Evolutionary conservation across 257 asterid genomes (phyloP), one percentile per base, ranked within the genome.

Genomic region (Nicotiana undulata): DNA sequence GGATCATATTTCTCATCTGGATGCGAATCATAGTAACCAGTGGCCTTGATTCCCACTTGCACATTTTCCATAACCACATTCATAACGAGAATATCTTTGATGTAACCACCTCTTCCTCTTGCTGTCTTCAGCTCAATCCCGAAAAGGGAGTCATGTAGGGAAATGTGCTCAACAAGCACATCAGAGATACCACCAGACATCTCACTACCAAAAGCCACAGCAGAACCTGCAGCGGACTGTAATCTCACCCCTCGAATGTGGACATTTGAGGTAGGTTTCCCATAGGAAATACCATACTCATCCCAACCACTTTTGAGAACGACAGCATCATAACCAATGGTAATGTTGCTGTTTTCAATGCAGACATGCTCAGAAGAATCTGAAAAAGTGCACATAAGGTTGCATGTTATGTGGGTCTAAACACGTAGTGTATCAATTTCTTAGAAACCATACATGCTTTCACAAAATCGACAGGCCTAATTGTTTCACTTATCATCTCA

Each of bases 241-340:
- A 96, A 83, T 11, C 77, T 86, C 58, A 83, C 83, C 72, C 81
- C 85, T 64, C 93, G 85, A 24, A 96, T 63, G 66, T 94, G 98
- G 81, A 94, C 93, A 9, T 83, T 80, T 22, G 89, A 77, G 24
- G 97, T 92, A 8, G 98, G 88, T 85, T 79, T 89, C 77, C 81
- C 86, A 55, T 90, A 96, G 17, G 92, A 76, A 40, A 96, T 93
- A 9, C 99, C 99, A 63, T 96, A 94, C 85, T 96, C 98, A 49
- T 96, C 99, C 99, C 99, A 96, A 52, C 99, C 99, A 75, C 98
- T 94, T 85, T 96, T 96, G 34, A 96, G 92, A 17, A 87, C 88
- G 24, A 96, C 79, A 0, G 98, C 93, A 53, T 96, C 99, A 40
- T 89, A 87, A 22, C 98, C 94, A 81, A 81, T 89, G 89, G 91